phyloP scores from a whole-genome alignment of 768 basidiomycete species.

The Tulasnella sp. region DNA sequence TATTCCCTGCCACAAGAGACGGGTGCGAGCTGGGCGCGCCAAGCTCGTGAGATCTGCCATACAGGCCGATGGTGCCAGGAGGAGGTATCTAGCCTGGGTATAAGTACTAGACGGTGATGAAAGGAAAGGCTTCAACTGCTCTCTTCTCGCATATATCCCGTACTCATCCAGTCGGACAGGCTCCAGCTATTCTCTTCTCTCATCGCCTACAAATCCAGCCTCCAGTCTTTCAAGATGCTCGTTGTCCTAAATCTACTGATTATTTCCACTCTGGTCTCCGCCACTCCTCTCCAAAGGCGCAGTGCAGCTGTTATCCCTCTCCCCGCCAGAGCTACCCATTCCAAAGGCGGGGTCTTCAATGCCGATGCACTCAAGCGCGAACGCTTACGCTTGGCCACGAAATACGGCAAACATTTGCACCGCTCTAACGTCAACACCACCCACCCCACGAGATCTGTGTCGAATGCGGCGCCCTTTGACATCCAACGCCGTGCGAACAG shows the following conservation, averaged over 20 bases:
- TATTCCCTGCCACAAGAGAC: too few species aligned
- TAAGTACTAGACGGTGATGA: too few species aligned
- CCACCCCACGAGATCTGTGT: neutral
- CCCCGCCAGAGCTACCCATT: neutral
- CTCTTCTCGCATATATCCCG: too few species aligned
- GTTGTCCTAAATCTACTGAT: neutral
- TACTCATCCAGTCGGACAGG: too few species aligned
- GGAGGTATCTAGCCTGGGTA: too few species aligned
- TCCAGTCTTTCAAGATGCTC: too few species aligned
- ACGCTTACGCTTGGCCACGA: neutral
- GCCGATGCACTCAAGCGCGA: neutral
- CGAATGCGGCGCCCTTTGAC: neutral
- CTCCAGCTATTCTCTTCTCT: too few species aligned
- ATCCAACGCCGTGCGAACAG: slow-evolving; percentile 2
- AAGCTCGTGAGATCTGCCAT: too few species aligned
- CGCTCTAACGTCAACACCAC: neutral
- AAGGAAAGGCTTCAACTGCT: too few species aligned
- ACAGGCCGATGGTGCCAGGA: too few species aligned
- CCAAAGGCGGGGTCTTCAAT: slow-evolving; percentile 2
- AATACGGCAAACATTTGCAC: neutral
- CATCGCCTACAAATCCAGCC: too few species aligned
- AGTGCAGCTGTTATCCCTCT: neutral
- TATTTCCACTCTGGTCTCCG: slow-evolving; percentile 1
- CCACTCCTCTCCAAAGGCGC: slow-evolving; percentile 2
- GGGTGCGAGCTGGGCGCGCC: too few species aligned